Evolutionary conservation across 768 basidiomycete species (phyloP).

Genomic region (Phylloporus sp.): DNA sequence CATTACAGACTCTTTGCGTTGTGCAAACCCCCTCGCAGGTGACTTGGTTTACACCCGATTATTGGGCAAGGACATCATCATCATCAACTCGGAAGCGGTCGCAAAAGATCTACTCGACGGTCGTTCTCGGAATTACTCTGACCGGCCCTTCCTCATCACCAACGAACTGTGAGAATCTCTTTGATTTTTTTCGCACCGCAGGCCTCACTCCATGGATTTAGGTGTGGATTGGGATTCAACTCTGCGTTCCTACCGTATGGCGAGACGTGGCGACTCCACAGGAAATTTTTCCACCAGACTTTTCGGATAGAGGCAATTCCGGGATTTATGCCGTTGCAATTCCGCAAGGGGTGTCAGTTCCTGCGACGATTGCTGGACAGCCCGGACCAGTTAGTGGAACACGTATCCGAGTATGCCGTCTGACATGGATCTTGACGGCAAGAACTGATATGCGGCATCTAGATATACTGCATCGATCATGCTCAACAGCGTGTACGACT

Average conservation of each 20-base stretch:
- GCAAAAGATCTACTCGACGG: constrained; percentile 27
- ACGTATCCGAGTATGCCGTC: constrained; percentile 20
- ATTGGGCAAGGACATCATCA: too few species aligned
- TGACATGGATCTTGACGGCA: constrained; percentile 9
- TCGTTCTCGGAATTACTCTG: constrained; percentile 43
- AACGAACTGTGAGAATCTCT: constrained; percentile 6
- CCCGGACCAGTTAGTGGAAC: constrained; percentile 21
- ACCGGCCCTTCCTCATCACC: constrained; percentile 36
- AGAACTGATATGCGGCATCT: too few species aligned
- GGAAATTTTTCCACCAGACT: constrained; percentile 24
- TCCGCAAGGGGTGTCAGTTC: constrained; percentile 26
- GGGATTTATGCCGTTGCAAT: constrained; percentile 25
- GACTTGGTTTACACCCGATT: constrained; percentile 1
- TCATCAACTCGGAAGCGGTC: background rate
- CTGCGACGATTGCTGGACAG: constrained; percentile 28
- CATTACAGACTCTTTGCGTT: background rate
- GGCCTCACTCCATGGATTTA: too few species aligned
- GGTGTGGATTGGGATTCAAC: constrained; percentile 12
- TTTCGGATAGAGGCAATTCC: constrained; percentile 12
- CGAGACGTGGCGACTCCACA: constrained; percentile 1
- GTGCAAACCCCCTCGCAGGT: background rate
- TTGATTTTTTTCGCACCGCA: too few species aligned
- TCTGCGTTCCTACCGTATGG: constrained; percentile 9
- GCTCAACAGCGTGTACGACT: constrained; percentile 8
- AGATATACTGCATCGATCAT: constrained; percentile 9